Conservation (phyloP, 345 rosid genomes). For the Hibiscus trionum region DNA sequence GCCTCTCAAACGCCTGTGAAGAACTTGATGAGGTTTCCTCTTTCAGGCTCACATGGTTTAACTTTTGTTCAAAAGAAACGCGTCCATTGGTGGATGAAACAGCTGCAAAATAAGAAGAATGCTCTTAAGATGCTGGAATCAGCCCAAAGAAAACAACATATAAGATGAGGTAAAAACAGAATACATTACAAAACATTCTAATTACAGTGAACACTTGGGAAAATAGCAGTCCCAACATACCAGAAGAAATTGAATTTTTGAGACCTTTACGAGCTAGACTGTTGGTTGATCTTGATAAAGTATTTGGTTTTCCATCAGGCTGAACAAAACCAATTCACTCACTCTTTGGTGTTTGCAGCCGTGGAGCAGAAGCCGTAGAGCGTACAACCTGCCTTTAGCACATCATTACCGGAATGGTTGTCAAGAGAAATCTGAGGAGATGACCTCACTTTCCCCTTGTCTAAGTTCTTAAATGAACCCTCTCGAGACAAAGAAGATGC, state of each 20-base stretch:
- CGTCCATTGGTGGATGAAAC: conserved; percentile 34
- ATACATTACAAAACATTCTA: background rate
- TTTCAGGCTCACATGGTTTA: conserved; percentile 37
- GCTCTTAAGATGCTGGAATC: background rate
- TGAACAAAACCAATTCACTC: conserved; percentile 24
- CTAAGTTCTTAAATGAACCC: conserved; percentile 48
- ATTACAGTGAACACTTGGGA: background rate
- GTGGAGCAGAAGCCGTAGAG: conserved; percentile 37
- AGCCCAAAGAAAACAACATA: background rate
- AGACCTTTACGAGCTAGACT: conserved; percentile 40
- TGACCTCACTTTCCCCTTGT: conserved; percentile 53
- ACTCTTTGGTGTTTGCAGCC: conserved; percentile 57
- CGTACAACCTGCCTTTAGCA: conserved; percentile 34
- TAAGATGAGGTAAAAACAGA: conserved; percentile 2
- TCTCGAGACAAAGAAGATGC: conserved; percentile 41
- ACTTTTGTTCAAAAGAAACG: conserved; percentile 40
- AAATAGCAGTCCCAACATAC: conserved; percentile 23
- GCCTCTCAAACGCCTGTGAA: conserved; percentile 43
- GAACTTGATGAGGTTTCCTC: conserved; percentile 58
- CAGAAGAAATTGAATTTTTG: conserved; percentile 39
- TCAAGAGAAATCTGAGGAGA: conserved; percentile 35
- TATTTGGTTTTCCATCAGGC: conserved; percentile 52
- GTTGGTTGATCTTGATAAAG: conserved; percentile 48
- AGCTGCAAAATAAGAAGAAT: conserved; percentile 27
- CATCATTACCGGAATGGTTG: conserved; percentile 32